Evolutionary conservation across 2,329 filamentous ascomycete species (phyloP).

Genomic region (Hymenoscyphus salicellus): DNA sequence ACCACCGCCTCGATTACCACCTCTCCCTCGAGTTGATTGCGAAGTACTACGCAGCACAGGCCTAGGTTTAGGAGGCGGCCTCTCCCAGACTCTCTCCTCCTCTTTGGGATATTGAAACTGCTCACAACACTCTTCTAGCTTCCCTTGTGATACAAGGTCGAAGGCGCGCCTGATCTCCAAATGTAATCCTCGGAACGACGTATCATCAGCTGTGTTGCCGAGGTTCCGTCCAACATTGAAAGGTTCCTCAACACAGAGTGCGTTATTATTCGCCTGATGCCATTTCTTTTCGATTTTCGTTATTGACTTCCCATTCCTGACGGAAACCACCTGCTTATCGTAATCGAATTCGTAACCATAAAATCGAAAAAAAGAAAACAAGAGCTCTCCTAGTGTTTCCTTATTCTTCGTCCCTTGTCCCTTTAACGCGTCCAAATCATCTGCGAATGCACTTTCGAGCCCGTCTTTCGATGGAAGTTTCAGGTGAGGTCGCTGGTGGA

Average conservation of each 20-base stretch:
- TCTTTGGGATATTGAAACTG: conserved; percentile 86
- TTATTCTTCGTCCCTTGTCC: conserved; percentile 78
- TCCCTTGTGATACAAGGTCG: conserved; percentile 72
- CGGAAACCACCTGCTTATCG: conserved; percentile 77
- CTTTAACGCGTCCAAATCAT: conserved; percentile 72
- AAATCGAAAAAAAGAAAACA: conserved; percentile 93
- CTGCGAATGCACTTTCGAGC: conserved; percentile 74
- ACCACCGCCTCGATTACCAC: conserved; percentile 29
- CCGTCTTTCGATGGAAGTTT: conserved; percentile 62
- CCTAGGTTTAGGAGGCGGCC: conserved; percentile 52
- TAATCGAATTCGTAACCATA: conserved; percentile 94
- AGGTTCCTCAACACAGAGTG: conserved; percentile 91
- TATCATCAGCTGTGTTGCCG: conserved; percentile 94
- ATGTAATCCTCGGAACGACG: conserved; percentile 87
- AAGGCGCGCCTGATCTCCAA: conserved; percentile 86
- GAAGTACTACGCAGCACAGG: conserved; percentile 56
- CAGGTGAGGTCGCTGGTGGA: conserved; percentile 71
- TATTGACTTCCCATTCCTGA: conserved; percentile 74
- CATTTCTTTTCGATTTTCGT: conserved; percentile 85
- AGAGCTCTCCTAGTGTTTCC: conserved; percentile 76
- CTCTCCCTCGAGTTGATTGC: conserved; percentile 45
- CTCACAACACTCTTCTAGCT: conserved; percentile 80
- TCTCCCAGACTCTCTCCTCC: conserved; percentile 54
- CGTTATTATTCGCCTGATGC: conserved; percentile 75
- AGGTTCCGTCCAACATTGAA: conserved; percentile 89